phyloP scores from a whole-genome alignment of 139 green algal genomes.

The Mychonastes homosphaera region DNA sequence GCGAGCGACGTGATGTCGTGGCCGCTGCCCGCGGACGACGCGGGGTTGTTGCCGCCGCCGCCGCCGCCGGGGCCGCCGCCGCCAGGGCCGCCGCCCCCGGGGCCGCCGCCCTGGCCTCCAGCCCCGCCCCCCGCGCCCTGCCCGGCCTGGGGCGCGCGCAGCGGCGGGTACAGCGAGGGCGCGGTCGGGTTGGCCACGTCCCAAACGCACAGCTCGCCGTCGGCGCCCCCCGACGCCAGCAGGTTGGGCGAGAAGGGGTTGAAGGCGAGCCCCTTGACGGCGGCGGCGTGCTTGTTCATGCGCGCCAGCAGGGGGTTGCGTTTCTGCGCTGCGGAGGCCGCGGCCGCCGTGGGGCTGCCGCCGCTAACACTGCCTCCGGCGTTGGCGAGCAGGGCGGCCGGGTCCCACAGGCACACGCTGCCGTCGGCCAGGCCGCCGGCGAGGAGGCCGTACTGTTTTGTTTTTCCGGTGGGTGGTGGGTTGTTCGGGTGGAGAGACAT shows the following conservation, averaged over 20 bases:
- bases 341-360: too few species aligned
- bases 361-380: too few species aligned
- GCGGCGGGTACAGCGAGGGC: constrained; percentile 50
- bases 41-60: background rate
- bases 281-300: constrained; percentile 71
- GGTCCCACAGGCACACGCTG: constrained; percentile 84
- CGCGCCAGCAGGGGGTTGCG: constrained; percentile 42
- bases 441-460: constrained; percentile 70
- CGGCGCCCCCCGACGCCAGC: constrained; percentile 77
- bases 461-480: background rate
- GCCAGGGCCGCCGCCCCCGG: constrained; percentile 25
- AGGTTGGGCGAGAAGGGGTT: constrained; percentile 84
- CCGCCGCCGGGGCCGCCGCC: background rate
- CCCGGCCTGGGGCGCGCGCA: constrained; percentile 22
- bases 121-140: background rate
- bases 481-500: background rate
- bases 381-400: constrained; percentile 54
- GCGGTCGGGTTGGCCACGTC: constrained; percentile 70
- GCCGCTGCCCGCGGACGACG: background rate
- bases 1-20: constrained; percentile 71
- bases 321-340: too few species aligned
- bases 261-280: constrained; percentile 85
- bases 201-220: constrained; percentile 95
- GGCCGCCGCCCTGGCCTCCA: background rate
- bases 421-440: constrained; percentile 88